A percentile compares a stretch with the other conserved stretches of the same genome.
These are phyloP conservation scores for Chaetothyriales sp. DNA, from an alignment of 2,329 filamentous ascomycete genomes.

Conservation along the genomic window DNA sequence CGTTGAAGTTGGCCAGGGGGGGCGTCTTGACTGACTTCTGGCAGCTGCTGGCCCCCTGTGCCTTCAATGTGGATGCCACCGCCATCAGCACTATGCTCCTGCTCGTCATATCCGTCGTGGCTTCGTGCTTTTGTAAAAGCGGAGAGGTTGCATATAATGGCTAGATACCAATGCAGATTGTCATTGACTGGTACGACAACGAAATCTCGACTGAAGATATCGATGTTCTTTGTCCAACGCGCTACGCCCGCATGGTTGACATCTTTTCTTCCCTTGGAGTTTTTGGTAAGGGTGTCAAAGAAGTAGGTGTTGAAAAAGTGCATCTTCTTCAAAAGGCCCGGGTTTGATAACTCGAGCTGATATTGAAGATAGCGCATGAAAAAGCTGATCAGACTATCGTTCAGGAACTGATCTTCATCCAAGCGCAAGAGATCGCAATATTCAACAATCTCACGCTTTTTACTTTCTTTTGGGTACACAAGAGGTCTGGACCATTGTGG, in stretches of 20 bases:
- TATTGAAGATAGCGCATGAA: conserved; percentile 63
- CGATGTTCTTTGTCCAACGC: conserved; percentile 72
- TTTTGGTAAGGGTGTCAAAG: conserved; percentile 58
- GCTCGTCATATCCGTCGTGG: conserved; percentile 12
- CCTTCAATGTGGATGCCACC: conserved; percentile 2
- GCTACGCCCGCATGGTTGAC: conserved; percentile 78
- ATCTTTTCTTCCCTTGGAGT: conserved; percentile 33
- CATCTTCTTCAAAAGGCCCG: conserved; percentile 47
- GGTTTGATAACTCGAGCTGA: conserved; percentile 39
- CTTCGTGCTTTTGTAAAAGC: conserved; percentile 35
- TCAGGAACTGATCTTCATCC: conserved; percentile 72
- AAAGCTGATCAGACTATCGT: conserved; percentile 84
- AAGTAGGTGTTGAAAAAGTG: conserved; percentile 87
- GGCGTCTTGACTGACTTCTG: background rate
- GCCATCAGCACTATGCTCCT: conserved; percentile 1
- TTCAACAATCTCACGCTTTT: conserved; percentile 32
- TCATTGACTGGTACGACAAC: conserved; percentile 88
- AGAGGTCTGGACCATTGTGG: conserved; percentile 23
- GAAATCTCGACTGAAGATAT: conserved; percentile 75
- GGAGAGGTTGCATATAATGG: conserved; percentile 80
- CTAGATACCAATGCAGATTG: conserved; percentile 77
- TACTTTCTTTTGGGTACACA: conserved; percentile 31
- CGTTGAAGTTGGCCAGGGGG: background rate
- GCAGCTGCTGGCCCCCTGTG: background rate
- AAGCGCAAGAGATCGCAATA: conserved; percentile 46